Evolutionary conservation across 495 filamentous ascomycete species (phyloP).

Genomic region (Tuber magnatum): DNA sequence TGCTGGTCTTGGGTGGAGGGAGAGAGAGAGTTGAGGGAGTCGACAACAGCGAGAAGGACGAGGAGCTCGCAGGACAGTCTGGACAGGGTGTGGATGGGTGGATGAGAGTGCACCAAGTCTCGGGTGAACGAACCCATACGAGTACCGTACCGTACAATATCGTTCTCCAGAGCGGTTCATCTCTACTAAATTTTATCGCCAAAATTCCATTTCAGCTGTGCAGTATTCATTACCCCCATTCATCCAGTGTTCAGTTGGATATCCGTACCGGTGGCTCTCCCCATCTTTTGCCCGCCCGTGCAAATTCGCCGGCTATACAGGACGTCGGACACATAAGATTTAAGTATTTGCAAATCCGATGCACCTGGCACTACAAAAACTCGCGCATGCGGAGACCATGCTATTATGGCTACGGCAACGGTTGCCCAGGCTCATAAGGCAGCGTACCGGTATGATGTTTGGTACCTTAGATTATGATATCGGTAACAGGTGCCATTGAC

Average conservation of each 20-base stretch:
- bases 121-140: not conserved
- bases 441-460: not conserved
- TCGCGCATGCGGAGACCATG: not conserved
- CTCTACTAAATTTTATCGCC: no score
- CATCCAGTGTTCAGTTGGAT: not conserved
- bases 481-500: not conserved
- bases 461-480: not conserved
- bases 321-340: not conserved
- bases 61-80: not conserved
- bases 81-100: slow-evolving; percentile 2
- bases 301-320: not conserved
- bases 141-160: not conserved
- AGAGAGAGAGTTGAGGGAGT: not conserved
- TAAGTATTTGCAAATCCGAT: not conserved
- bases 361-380: not conserved
- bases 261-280: not conserved
- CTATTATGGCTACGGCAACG: not conserved
- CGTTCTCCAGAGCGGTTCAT: not conserved
- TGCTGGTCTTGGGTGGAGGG: not conserved
- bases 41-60: not conserved
- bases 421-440: not conserved
- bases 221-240: not conserved
- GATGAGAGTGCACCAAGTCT: slow-evolving; percentile 1
- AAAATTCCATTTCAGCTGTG: no score
- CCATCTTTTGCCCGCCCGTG: not conserved